phyloP scores from a whole-genome alignment of 2,329 filamentous ascomycete species.

The Aureobasidium sp. region DNA sequence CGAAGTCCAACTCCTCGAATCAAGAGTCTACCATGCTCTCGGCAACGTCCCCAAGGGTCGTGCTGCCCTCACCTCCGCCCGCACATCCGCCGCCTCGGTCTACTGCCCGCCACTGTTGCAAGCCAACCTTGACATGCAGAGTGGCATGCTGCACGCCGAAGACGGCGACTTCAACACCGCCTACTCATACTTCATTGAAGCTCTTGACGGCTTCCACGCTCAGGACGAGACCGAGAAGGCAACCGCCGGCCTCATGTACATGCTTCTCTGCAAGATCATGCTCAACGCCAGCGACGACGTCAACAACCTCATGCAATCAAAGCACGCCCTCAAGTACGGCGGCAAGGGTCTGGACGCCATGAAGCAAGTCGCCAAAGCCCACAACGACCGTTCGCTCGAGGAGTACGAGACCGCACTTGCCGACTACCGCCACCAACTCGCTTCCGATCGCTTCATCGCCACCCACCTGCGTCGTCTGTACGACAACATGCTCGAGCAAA shows the following conservation, averaged over 20 bases:
- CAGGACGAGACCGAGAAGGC: slow-evolving; percentile 83
- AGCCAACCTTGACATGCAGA: slow-evolving; percentile 97
- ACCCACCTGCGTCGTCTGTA: slow-evolving; percentile 93
- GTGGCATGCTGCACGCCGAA: slow-evolving; percentile 96
- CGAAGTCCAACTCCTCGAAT: slow-evolving; percentile 95
- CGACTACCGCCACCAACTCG: slow-evolving; percentile 86
- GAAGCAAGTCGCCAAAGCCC: slow-evolving; percentile 95
- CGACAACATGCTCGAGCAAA: slow-evolving; percentile 98
- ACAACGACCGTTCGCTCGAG: slow-evolving; percentile 89
- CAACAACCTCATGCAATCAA: slow-evolving; percentile 86
- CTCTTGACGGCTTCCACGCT: slow-evolving; percentile 89
- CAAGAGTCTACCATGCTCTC: slow-evolving; percentile 90
- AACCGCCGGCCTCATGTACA: slow-evolving; percentile 97
- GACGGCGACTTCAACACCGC: slow-evolving; percentile 99
- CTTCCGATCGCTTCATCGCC: slow-evolving; percentile 90
- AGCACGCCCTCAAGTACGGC: slow-evolving; percentile 94
- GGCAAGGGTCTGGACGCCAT: slow-evolving; percentile 95
- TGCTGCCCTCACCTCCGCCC: slow-evolving; percentile 85
- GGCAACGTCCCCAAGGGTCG: slow-evolving; percentile 95
- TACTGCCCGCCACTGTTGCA: slow-evolving; percentile 94
- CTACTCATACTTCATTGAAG: slow-evolving; percentile 98
- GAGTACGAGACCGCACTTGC: slow-evolving; percentile 93
- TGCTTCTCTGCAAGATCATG: slow-evolving; percentile 99
- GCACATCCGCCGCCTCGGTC: slow-evolving; percentile 91
- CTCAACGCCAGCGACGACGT: slow-evolving; percentile 94